phyloP scores from a whole-genome alignment of 2,329 filamentous ascomycete genomes.

The Tolypocladium endophyticum region DNA sequence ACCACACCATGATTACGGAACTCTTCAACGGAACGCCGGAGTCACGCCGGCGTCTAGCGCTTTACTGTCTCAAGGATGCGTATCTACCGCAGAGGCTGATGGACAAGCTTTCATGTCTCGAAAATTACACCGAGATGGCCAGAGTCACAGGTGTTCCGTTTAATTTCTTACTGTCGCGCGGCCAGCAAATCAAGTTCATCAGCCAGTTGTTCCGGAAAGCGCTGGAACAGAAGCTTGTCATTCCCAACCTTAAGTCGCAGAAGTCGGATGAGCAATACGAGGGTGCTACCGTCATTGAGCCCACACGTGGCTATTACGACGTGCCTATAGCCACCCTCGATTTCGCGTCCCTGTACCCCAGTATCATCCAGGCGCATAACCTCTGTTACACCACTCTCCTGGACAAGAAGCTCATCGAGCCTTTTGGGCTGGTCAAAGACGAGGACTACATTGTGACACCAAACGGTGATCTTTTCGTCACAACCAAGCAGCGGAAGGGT shows the following conservation, averaged over 20 bases:
- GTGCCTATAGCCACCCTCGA: conserved; percentile 93
- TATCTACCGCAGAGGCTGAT: conserved; percentile 89
- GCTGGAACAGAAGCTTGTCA: conserved; percentile 82
- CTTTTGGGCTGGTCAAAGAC: conserved; percentile 67
- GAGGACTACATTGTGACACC: conserved; percentile 96
- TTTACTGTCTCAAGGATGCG: conserved; percentile 96
- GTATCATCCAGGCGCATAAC: conserved; percentile 98
- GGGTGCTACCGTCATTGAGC: conserved; percentile 96
- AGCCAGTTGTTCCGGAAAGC: conserved; percentile 96
- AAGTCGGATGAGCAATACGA: conserved; percentile 81
- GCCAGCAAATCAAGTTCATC: conserved; percentile 95
- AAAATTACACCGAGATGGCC: conserved; percentile 99
- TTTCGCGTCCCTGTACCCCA: conserved; percentile 97
- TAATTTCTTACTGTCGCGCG: conserved; percentile 82
- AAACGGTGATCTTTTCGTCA: conserved; percentile 89
- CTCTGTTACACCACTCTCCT: conserved; percentile 93
- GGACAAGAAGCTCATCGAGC: conserved; percentile 60
- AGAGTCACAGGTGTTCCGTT: conserved; percentile 98
- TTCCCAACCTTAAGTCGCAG: conserved; percentile 72
- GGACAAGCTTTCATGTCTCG: conserved; percentile 96
- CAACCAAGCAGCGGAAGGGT: conserved; percentile 78
- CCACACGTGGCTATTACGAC: conserved; percentile 84
- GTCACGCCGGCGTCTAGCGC: conserved; percentile 76
- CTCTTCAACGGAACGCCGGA: conserved; percentile 94
- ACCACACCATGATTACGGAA: conserved; percentile 98